Evolutionary conservation across 2,329 filamentous ascomycete genomes (phyloP).

Genomic region (Scytalidium lignicola): DNA sequence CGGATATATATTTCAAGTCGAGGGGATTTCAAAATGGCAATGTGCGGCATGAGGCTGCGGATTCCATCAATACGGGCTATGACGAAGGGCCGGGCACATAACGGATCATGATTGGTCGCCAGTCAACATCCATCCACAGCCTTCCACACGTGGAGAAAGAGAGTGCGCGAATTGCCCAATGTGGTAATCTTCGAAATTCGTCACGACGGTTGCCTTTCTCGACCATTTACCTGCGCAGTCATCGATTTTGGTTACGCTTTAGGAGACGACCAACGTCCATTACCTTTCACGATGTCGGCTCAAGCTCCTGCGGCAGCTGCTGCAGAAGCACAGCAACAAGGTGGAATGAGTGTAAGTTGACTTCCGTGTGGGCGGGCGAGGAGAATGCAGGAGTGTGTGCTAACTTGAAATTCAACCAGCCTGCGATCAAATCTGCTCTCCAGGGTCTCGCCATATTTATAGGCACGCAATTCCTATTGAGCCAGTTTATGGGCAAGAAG

Average conservation of each 20-base stretch:
- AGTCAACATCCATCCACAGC: neutral
- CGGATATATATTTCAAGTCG: no score
- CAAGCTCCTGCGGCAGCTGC: conserved; percentile 24
- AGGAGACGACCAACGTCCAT: neutral
- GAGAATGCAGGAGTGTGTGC: conserved; percentile 1
- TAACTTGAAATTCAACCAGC: conserved; percentile 16
- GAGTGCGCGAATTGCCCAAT: neutral
- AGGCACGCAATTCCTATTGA: conserved; percentile 53
- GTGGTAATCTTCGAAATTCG: neutral
- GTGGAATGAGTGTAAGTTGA: conserved; percentile 26
- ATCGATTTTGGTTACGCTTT: neutral
- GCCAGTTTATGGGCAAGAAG: conserved; percentile 45
- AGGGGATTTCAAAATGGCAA: no score
- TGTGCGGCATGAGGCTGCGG: neutral
- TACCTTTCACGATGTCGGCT: conserved; percentile 25
- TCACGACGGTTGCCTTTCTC: neutral
- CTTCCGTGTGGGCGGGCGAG: neutral
- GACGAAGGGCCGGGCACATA: neutral
- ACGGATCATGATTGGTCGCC: neutral
- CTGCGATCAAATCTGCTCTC: conserved; percentile 33
- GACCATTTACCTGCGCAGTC: neutral
- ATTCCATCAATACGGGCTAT: neutral
- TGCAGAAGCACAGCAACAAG: conserved; percentile 21
- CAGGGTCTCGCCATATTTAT: conserved; percentile 50
- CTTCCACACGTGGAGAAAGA: neutral